A percentile compares a stretch with the other conserved stretches of the same genome.
phyloP scores from a whole-genome alignment of 345 rosid species.

The Limnanthes douglasii region DNA sequence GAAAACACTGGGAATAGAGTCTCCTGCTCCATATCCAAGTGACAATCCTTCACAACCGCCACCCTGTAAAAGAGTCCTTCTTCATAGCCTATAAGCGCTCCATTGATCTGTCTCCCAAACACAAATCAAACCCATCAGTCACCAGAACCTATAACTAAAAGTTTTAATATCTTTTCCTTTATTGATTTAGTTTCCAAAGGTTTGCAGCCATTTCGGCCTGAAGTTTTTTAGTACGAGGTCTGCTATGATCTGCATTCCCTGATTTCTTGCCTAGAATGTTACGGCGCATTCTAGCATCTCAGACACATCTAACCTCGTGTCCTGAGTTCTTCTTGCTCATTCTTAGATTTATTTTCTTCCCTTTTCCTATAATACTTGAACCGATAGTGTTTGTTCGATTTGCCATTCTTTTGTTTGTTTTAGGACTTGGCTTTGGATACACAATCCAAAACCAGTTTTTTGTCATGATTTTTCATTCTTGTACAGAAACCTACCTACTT shows the following conservation, averaged over 20 bases:
- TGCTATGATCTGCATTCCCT: slow-evolving; percentile 51
- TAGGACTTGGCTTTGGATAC: slow-evolving; percentile 17
- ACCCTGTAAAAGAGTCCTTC: slow-evolving; percentile 92
- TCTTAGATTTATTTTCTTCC: slow-evolving; percentile 6
- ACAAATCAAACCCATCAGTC: background rate
- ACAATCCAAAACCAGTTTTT: slow-evolving; percentile 28
- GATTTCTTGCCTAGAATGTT: slow-evolving; percentile 32
- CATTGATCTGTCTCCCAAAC: slow-evolving; percentile 4
- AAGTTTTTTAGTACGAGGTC: slow-evolving; percentile 59
- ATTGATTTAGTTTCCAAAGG: slow-evolving; percentile 19
- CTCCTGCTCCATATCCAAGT: slow-evolving; percentile 44
- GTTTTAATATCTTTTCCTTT: slow-evolving; percentile 10
- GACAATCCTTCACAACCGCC: slow-evolving; percentile 61
- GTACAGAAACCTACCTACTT: slow-evolving; percentile 52
- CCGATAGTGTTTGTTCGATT: slow-evolving; percentile 25
- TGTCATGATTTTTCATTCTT: slow-evolving; percentile 24
- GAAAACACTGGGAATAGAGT: slow-evolving; percentile 85
- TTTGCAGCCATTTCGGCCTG: slow-evolving; percentile 73
- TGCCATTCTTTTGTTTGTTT: slow-evolving; percentile 33
- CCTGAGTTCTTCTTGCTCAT: slow-evolving; percentile 11
- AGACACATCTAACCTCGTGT: slow-evolving; percentile 29
- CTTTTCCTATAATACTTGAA: too few species aligned
- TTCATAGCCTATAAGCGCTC: slow-evolving; percentile 53
- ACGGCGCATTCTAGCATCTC: slow-evolving; percentile 62
- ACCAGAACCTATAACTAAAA: slow-evolving; percentile 17